Evolutionary conservation across 225 moss, liverwort and hornwort species (phyloP).

Genomic region (Antitrichia curtipendula): DNA sequence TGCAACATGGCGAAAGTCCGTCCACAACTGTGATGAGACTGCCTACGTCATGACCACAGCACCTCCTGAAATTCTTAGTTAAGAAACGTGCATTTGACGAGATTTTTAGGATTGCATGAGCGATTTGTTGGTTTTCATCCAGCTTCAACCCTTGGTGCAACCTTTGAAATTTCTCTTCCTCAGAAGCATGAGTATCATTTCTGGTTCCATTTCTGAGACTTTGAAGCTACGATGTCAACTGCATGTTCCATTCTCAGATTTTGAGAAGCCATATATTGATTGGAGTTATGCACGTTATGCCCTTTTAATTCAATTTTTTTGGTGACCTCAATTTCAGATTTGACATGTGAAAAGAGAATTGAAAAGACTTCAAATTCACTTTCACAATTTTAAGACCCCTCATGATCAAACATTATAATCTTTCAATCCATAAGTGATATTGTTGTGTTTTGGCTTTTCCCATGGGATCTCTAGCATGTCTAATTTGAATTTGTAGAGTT

Average conservation of each 20-base stretch:
- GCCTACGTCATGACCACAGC: background rate
- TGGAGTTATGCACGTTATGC: too few species aligned
- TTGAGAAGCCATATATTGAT: too few species aligned
- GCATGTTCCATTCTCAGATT: background rate
- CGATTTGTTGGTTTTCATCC: background rate
- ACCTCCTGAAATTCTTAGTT: background rate
- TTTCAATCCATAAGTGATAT: too few species aligned
- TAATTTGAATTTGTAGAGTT: too few species aligned
- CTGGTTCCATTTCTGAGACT: background rate
- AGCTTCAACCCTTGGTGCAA: background rate
- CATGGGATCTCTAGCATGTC: too few species aligned
- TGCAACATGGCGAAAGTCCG: background rate
- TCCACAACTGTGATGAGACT: background rate
- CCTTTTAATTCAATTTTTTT: too few species aligned
- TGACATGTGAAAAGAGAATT: too few species aligned
- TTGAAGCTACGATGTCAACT: background rate
- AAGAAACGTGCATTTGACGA: background rate
- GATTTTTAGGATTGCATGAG: background rate
- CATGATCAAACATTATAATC: too few species aligned
- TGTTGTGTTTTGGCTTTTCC: too few species aligned
- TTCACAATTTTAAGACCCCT: too few species aligned
- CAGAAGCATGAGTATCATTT: background rate
- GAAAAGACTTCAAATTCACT: too few species aligned
- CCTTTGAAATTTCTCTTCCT: background rate
- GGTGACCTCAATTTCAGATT: too few species aligned